Base-by-base conservation (phyloP, 2,329 filamentous ascomycete genomes). In the Talaromyces sp. region DNA sequence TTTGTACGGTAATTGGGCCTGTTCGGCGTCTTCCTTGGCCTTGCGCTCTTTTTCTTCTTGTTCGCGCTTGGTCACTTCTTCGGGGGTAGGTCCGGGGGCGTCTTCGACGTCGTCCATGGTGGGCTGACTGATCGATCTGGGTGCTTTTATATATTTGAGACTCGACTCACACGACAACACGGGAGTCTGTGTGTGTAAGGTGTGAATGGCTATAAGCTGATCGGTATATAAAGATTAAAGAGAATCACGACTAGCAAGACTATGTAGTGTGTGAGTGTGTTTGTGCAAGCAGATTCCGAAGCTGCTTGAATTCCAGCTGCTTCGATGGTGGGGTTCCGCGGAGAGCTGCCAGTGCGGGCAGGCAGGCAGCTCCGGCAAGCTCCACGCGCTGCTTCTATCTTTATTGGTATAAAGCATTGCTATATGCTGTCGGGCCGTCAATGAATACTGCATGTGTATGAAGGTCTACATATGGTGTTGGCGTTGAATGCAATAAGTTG, bases 1-100 rank as follows among this genome's bases (percentile, higher is more conserved):
- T 80, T 96, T 95, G 87, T 99, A 99, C 0, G 95, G 95, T 50
- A 99, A 87, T 28, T 89, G 86, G 50, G 88, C 89, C 81, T 99
- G 95, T 80, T 99, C 95, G 69, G 88, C 89, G 61, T 85, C 82
- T 80, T 99, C 92, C 74, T 89, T 88, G 65, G 87, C 88, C 70
- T 83, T 83, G 67, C 81, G 81, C 68, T 85, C 85, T 65, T 80
- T 81, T 70, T 88, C 85, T 66, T 81, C 77, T 65, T 76, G 78
- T 63, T 82, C 79, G 64, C 82, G 84, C 71, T 85, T 82, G 61
- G 81, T 71, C 36, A 69, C 18, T 28, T 76, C 73, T 33, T 65
- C 63, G 30, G 71, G 69, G 34, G 69, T 72, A 10, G 67, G 69
- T 27, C 70, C 66, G 18, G 68, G 64, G 55, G 56, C 56, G 14